Evolutionary conservation across 768 basidiomycete genomes (phyloP).

Genomic region (Antrodiella citrinella): DNA sequence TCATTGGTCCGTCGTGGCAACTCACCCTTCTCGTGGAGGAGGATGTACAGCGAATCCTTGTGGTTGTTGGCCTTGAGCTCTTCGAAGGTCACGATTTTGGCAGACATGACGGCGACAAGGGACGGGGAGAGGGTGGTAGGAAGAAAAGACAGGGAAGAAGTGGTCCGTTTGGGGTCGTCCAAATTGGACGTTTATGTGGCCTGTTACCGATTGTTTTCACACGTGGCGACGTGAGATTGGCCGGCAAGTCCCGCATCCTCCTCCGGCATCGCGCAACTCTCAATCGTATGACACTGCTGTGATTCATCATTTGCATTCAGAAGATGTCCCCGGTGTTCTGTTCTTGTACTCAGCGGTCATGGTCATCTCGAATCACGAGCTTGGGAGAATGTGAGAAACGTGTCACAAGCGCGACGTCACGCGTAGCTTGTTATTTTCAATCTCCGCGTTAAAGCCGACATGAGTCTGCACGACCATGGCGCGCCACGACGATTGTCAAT

Average conservation of each 20-base stretch:
- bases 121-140: slow-evolving; percentile 5
- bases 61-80: slow-evolving; percentile 72
- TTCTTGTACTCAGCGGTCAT: no score
- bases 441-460: slow-evolving; percentile 8
- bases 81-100: slow-evolving; percentile 57
- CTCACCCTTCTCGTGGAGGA: slow-evolving; percentile 80
- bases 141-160: not conserved
- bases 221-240: slow-evolving; percentile 10
- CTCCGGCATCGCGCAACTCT: no score
- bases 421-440: no score
- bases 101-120: slow-evolving; percentile 18
- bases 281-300: no score
- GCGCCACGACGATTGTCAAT: slow-evolving; percentile 3
- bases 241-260: no score
- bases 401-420: no score
- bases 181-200: slow-evolving; percentile 8
- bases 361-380: no score
- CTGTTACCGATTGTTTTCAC: slow-evolving; percentile 6
- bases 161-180: slow-evolving; percentile 7
- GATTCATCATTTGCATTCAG: no score
- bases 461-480: slow-evolving; percentile 7
- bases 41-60: slow-evolving; percentile 73
- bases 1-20: slow-evolving; percentile 2
- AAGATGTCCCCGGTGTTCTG: no score
- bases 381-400: no score